A percentile compares a stretch with the other conserved stretches of the same genome.
These are phyloP conservation scores for Plasmopara halstedii DNA, from an alignment of 352 stramenopile genomes.

Conservation along the genomic window DNA sequence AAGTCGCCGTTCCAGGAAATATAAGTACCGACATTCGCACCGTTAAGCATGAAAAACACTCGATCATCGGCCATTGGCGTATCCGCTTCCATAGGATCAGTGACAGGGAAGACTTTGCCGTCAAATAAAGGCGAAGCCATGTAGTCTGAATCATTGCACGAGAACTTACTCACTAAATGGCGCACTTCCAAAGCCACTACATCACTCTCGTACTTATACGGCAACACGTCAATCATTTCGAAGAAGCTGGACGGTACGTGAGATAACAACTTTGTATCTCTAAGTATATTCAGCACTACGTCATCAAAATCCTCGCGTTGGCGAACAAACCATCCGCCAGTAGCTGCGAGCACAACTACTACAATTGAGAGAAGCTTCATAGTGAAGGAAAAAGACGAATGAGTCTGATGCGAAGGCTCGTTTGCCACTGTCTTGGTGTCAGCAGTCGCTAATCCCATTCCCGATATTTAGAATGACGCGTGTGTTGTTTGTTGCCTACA, in stretches of 20 bases:
- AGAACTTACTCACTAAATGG: slow-evolving; percentile 22
- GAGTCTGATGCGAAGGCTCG: background rate
- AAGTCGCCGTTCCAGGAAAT: slow-evolving; percentile 72
- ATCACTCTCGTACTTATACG: slow-evolving; percentile 53
- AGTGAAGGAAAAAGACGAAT: background rate
- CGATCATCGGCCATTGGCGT: slow-evolving; percentile 27
- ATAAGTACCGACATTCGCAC: slow-evolving; percentile 69
- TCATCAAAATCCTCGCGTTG: slow-evolving; percentile 9
- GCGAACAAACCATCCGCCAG: slow-evolving; percentile 10
- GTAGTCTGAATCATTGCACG: slow-evolving; percentile 32
- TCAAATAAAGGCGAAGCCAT: slow-evolving; percentile 25
- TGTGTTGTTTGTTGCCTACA: too few species aligned
- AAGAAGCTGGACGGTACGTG: slow-evolving; percentile 3
- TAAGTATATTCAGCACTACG: slow-evolving; percentile 9
- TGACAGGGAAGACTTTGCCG: slow-evolving; percentile 34
- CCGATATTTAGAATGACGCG: too few species aligned
- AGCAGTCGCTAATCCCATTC: background rate
- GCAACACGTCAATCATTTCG: slow-evolving; percentile 9
- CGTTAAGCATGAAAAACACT: slow-evolving; percentile 83
- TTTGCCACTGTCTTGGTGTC: background rate
- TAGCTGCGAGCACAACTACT: slow-evolving; percentile 8
- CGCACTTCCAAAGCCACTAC: slow-evolving; percentile 34
- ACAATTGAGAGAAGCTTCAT: slow-evolving; percentile 17
- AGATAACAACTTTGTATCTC: slow-evolving; percentile 7
- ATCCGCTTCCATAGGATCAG: slow-evolving; percentile 43